Evolutionary conservation across 2,329 filamentous ascomycete species (phyloP), one percentile per base, ranked within the genome.

Genomic region (Lasiodiplodia hormozganensis): DNA sequence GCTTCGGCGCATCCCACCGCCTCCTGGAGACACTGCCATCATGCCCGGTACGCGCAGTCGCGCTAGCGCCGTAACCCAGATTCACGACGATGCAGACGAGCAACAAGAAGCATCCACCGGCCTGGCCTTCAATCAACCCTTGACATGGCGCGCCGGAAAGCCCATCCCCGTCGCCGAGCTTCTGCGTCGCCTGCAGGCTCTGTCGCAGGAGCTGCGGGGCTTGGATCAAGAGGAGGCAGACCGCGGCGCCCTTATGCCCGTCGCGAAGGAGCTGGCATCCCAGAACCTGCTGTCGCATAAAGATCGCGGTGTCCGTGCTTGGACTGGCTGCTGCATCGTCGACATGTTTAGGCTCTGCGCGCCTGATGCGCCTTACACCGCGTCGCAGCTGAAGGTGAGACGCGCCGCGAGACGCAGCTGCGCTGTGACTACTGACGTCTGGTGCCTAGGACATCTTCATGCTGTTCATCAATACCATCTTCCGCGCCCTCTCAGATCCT

Each of bases 321-420:
- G 92, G 84, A 88, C 92, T 38, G 90, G 94, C 53, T 92, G 92
- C 76, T 98, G 94, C 78, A 85, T 98, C 70, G 94, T 97, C 67
- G 96, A 99, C 78, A 92, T 99, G 73, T 87, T 99, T 77, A 91
- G 92, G 74, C 86, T 99, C 68, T 97, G 93, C 81, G 96, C 96
- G 34, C 96, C 96, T 0, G 91, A 98, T 85, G 96, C 96, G 77
- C 96, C 96, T 21, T 98, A 97, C 81, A 96, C 93, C 28, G 89
- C 88, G 51, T 89, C 92, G 69, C 94, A 98, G 82, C 86, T 98
- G 71, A 97, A 96, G 90, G 94, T 95, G 81, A 72, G 84, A 53
- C 57, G 66, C 52, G 25, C 43, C 53, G 65, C 56, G 62, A n/a
- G 38, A 16, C 8, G 11, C 34, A 49, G 28, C 14, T 11, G 16